phyloP scores from a whole-genome alignment of 345 rosid genomes.

The Rhizophora apiculata region DNA sequence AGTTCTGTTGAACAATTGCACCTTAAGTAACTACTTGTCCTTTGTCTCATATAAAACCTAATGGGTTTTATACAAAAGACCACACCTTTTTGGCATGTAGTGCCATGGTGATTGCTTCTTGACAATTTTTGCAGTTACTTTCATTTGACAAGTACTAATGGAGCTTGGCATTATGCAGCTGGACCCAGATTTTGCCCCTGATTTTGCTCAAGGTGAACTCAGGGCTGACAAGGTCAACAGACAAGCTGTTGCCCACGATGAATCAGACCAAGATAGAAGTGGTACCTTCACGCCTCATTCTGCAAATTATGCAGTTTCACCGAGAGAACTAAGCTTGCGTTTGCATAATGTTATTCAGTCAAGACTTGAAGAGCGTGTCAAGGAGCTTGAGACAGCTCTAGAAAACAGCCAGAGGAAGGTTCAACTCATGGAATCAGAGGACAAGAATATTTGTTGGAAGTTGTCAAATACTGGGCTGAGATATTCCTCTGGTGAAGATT shows the following conservation, averaged over 20 bases:
- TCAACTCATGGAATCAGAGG: slow-evolving; percentile 45
- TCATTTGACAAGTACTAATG: slow-evolving; percentile 14
- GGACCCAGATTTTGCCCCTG: slow-evolving; percentile 52
- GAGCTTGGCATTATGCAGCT: slow-evolving; percentile 40
- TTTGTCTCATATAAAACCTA: too few relatives aligned
- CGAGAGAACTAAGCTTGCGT: slow-evolving; percentile 69
- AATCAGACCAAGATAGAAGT: slow-evolving; percentile 51
- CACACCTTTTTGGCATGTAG: too few relatives aligned
- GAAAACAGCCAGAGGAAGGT: slow-evolving; percentile 66
- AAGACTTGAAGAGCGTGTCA: slow-evolving; percentile 57
- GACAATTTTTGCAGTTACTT: neutral
- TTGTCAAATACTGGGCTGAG: slow-evolving; percentile 30
- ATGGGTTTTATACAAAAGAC: too few relatives aligned
- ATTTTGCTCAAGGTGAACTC: slow-evolving; percentile 66
- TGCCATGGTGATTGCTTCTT: neutral
- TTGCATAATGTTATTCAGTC: slow-evolving; percentile 64
- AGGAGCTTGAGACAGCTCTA: slow-evolving; percentile 74
- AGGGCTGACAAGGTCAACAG: slow-evolving; percentile 30
- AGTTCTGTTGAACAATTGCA: neutral
- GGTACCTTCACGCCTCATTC: slow-evolving; percentile 43
- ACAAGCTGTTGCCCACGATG: slow-evolving; percentile 31
- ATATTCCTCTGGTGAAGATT: slow-evolving; percentile 21
- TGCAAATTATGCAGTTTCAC: slow-evolving; percentile 67
- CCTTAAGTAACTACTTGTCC: neutral
- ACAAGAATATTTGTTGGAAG: slow-evolving; percentile 32